Evolutionary conservation across 805 yeast species (phyloP), one percentile per base, ranked within the genome.

Genomic region (Metschnikowia corniflorae): DNA sequence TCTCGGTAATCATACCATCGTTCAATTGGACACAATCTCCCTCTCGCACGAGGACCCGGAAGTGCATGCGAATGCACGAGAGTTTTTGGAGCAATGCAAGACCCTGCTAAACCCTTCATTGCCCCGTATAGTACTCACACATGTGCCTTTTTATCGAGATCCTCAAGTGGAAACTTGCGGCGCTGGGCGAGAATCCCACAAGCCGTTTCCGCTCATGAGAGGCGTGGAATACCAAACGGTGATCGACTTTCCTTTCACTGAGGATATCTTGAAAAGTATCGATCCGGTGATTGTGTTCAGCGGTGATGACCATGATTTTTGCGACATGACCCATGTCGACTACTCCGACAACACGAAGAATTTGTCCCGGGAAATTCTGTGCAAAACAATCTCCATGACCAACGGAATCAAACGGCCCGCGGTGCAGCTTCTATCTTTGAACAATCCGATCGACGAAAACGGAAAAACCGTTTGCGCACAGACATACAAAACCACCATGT

Each of bases 231-330:
- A 87, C 58, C 96, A 89, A 60, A 89, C 96, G 0, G 91, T 86
- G n/a, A 69, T 93, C 7, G 83, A 80, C 33, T 33, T 23, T 10
- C 73, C 71, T 2, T 52, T 82, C 4, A 67, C 91, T 0, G 70
- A 76, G 26, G 71, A 75, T 15, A 69, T 93, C 5, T 60, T 93
- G 29, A 50, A 68, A 6, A 64, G 60, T 7, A 57, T 91, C 1
- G 61, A 72, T 30, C 99, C 99, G 0, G 68, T 68, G 12, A 58
- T 80, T 8, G 70, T 85, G 4, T 86, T 88, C 53, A 78, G 94
- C 5, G 99, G 98, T 1, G 99, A 93, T 58, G 98, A 93, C 57
- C 99, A 93, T 63, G 98, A 93, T 58, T 88, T 86, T 50, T 93
- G 99, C 58, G 86, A 84, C 46, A 72, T 82, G 20, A 61, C 63